Conservation (phyloP, 2,329 filamentous ascomycete species). For the Scopulariopsis brevicaulis region DNA sequence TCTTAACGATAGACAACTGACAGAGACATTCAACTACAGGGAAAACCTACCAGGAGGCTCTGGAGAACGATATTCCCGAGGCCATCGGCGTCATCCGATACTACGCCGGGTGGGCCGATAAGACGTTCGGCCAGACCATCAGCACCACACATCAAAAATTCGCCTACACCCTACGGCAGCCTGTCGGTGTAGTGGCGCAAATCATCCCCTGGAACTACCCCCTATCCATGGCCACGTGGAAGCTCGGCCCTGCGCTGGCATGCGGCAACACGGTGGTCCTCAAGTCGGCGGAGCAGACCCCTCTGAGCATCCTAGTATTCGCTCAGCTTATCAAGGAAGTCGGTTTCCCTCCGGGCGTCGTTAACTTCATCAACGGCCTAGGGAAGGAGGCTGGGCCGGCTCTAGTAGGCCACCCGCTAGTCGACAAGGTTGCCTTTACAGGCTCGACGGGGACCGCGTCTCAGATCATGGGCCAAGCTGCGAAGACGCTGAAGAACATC, state of each 20-base stretch:
- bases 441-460: conserved; percentile 57
- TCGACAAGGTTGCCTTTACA: conserved; percentile 68
- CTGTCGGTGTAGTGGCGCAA: conserved; percentile 56
- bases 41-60: conserved; percentile 46
- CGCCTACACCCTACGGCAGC: conserved; percentile 58
- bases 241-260: conserved; percentile 55
- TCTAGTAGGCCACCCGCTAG: conserved; percentile 48
- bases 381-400: conserved; percentile 57
- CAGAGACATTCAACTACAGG: background rate
- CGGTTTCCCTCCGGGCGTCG: conserved; percentile 63
- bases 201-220: conserved; percentile 72
- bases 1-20: too few species aligned
- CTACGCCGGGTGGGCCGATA: conserved; percentile 62
- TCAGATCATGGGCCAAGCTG: conserved; percentile 56
- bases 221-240: conserved; percentile 60
- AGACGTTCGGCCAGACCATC: conserved; percentile 60
- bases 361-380: conserved; percentile 61
- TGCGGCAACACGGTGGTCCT: conserved; percentile 50
- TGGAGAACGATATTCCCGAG: conserved; percentile 48
- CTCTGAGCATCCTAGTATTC: conserved; percentile 48
- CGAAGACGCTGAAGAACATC: conserved; percentile 46
- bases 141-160: conserved; percentile 51
- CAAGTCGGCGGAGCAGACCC: conserved; percentile 52
- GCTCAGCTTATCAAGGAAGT: conserved; percentile 55
- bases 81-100: conserved; percentile 40